These are phyloP conservation scores for Phoma sp. DNA, from an alignment of 2,329 filamentous ascomycete species.

Conservation along the genomic window DNA sequence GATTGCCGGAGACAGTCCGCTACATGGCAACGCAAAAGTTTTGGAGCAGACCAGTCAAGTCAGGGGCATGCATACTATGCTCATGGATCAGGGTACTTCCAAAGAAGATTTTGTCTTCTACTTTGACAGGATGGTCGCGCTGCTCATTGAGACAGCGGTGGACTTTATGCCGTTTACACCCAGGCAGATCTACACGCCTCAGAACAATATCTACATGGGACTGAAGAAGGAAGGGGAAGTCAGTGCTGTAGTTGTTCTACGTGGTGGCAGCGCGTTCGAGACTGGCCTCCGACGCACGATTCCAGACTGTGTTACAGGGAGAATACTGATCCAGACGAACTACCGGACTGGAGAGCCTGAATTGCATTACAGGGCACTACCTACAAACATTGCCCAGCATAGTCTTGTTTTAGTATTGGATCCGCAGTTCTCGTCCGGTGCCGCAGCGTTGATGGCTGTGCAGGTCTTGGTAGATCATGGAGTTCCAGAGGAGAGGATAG, in stretches of 20 bases:
- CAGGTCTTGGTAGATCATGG: conserved; percentile 95
- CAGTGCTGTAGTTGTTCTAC: conserved; percentile 80
- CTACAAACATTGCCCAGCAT: conserved; percentile 72
- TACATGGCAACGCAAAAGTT: conserved; percentile 77
- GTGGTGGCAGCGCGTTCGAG: conserved; percentile 88
- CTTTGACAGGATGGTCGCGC: conserved; percentile 85
- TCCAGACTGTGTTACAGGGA: conserved; percentile 88
- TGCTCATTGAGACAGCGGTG: conserved; percentile 74
- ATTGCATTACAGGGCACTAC: conserved; percentile 85
- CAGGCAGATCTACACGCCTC: conserved; percentile 71
- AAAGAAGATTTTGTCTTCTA: conserved; percentile 97
- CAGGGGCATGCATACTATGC: conserved; percentile 85
- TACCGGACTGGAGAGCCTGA: conserved; percentile 76
- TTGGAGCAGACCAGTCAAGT: conserved; percentile 81
- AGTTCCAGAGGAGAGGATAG: conserved; percentile 81
- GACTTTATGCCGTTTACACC: conserved; percentile 69
- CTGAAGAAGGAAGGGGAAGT: conserved; percentile 70
- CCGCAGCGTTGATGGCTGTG: conserved; percentile 88
- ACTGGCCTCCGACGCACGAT: conserved; percentile 87
- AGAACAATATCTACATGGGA: conserved; percentile 72
- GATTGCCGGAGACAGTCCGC: conserved; percentile 71
- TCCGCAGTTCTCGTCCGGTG: conserved; percentile 92
- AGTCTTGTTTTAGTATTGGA: conserved; percentile 86
- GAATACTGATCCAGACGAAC: conserved; percentile 89
- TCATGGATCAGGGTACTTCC: conserved; percentile 78